phyloP scores from a whole-genome alignment of 164 flowering plant species.

The Vitis rupestris region DNA sequence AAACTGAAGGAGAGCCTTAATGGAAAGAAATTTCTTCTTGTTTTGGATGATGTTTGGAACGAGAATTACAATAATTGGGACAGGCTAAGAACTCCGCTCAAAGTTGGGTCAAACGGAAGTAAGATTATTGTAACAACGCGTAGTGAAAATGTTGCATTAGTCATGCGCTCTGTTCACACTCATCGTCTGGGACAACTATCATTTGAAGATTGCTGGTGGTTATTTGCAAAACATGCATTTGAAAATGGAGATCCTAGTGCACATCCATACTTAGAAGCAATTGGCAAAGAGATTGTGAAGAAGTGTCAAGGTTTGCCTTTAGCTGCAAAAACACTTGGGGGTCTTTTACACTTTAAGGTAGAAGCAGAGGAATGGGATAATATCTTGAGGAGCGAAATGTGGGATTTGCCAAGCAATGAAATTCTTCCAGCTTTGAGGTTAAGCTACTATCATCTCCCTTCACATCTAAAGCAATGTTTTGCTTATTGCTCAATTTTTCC shows the following conservation, averaged over 20 bases:
- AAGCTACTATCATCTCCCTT: slow-evolving; percentile 25
- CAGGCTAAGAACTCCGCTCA: neutral
- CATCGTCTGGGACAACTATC: neutral
- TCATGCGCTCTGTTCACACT: neutral
- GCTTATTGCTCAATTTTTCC: too few species aligned
- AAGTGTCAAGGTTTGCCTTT: slow-evolving; percentile 12
- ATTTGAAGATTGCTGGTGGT: neutral
- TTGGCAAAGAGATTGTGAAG: slow-evolving; percentile 7
- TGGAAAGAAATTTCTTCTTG: too few species aligned
- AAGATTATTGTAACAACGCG: slow-evolving; percentile 11
- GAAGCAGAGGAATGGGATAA: neutral
- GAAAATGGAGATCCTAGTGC: neutral
- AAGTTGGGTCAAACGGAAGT: neutral
- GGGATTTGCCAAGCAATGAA: slow-evolving; percentile 3
- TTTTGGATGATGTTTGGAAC: neutral
- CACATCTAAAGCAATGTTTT: slow-evolving; percentile 21
- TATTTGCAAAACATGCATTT: slow-evolving; percentile 10
- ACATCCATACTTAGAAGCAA: neutral
- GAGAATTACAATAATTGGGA: slow-evolving; percentile 8
- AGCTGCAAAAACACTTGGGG: slow-evolving; percentile 16
- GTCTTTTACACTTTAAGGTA: neutral
- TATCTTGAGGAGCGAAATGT: neutral
- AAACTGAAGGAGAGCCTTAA: too few species aligned
- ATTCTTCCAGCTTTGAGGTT: slow-evolving; percentile 8
- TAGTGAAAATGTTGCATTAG: neutral